Percentiles rank a stretch among this genome's conserved stretches.
phyloP scores from a whole-genome alignment of 495 filamentous ascomycete genomes.

The Lasiosphaeria ovina region DNA sequence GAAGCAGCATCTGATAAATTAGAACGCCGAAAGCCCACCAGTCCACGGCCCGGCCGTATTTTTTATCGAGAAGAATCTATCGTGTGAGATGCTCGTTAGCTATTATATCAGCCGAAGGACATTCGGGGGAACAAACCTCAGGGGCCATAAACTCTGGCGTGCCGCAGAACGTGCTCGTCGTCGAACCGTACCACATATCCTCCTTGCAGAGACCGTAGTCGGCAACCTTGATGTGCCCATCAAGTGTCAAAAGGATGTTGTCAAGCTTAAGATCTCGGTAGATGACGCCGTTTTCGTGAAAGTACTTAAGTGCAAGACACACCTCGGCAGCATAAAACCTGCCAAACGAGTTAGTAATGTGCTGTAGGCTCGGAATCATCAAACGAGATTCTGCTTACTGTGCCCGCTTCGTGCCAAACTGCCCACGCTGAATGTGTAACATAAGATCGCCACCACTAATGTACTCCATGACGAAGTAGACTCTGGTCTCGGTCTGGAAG shows the following conservation, averaged over 20 bases:
- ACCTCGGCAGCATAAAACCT: slow-evolving; percentile 98
- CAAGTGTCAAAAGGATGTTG: slow-evolving; percentile 93
- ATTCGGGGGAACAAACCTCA: slow-evolving; percentile 61
- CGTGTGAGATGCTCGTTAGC: slow-evolving; percentile 3
- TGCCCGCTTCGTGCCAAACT: slow-evolving; percentile 92
- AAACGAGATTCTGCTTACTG: slow-evolving; percentile 61
- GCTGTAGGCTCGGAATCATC: neutral
- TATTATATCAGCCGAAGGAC: neutral
- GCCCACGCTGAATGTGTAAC: slow-evolving; percentile 96
- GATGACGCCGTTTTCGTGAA: slow-evolving; percentile 99
- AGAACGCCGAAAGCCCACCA: slow-evolving; percentile 99
- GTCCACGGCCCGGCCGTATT: slow-evolving; percentile 97
- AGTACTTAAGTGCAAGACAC: slow-evolving; percentile 95
- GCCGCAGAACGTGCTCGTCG: slow-evolving; percentile 97
- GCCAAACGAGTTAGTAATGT: slow-evolving; percentile 12
- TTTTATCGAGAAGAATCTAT: slow-evolving; percentile 97
- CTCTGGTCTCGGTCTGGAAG: slow-evolving; percentile 97
- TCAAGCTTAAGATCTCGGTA: slow-evolving; percentile 99
- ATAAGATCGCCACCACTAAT: slow-evolving; percentile 98
- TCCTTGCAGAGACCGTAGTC: slow-evolving; percentile 99
- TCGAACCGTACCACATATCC: slow-evolving; percentile 98
- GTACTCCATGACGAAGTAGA: slow-evolving; percentile 99
- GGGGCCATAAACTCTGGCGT: slow-evolving; percentile 99
- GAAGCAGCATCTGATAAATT: slow-evolving; percentile 99
- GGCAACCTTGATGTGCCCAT: slow-evolving; percentile 97